Conservation (phyloP, 2,329 filamentous ascomycete genomes). For the Reticulascus tulasneorum region DNA sequence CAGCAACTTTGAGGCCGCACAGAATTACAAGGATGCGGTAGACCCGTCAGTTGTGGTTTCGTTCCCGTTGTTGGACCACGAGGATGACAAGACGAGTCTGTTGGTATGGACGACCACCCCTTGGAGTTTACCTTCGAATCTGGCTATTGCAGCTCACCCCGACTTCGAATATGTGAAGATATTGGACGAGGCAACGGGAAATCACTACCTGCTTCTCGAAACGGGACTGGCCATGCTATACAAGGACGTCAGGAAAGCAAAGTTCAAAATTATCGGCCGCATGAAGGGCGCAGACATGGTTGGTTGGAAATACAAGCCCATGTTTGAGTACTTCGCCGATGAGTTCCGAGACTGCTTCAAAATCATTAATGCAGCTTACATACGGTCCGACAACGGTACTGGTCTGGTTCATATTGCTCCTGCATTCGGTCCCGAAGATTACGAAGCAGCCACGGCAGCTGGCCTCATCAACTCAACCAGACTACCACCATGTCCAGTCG, state of each 20-base stretch:
- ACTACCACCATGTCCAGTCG: conserved; percentile 82
- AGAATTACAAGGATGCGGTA: conserved; percentile 91
- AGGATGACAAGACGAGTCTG: conserved; percentile 70
- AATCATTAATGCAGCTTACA: conserved; percentile 79
- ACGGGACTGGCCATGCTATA: conserved; percentile 77
- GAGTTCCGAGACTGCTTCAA: conserved; percentile 86
- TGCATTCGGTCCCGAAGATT: conserved; percentile 95
- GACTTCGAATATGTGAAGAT: conserved; percentile 88
- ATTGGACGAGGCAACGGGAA: conserved; percentile 73
- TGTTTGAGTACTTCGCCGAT: conserved; percentile 87
- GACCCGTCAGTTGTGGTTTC: conserved; percentile 87
- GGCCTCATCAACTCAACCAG: conserved; percentile 75
- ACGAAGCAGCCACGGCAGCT: conserved; percentile 70
- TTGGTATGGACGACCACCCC: conserved; percentile 90
- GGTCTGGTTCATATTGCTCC: conserved; percentile 93
- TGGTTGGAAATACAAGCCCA: conserved; percentile 83
- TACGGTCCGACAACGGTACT: conserved; percentile 85
- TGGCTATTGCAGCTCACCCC: conserved; percentile 72
- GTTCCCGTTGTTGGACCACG: conserved; percentile 75
- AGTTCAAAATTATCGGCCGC: conserved; percentile 78
- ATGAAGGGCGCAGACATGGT: conserved; percentile 80
- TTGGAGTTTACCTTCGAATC: conserved; percentile 78
- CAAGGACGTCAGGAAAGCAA: conserved; percentile 93
- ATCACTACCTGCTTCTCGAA: conserved; percentile 82
- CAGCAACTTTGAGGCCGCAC: conserved; percentile 84